Evolutionary conservation across 108 stramenopile genomes (phyloP).

Genomic region (Cyclotella kingstonii): DNA sequence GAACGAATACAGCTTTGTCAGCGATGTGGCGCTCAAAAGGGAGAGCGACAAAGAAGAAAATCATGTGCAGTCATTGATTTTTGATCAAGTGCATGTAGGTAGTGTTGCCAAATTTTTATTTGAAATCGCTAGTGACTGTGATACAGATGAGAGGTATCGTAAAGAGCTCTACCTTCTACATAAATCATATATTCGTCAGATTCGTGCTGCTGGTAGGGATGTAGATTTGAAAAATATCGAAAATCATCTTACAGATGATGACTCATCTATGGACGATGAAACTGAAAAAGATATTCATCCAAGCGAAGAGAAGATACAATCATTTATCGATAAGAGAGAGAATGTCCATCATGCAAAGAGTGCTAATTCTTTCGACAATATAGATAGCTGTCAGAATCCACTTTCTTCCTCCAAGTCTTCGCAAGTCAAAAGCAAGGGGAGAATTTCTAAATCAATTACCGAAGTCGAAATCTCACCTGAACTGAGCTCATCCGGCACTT

Average conservation of each 20-base stretch:
- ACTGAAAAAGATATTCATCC: too few species aligned
- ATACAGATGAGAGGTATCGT: conserved; percentile 66
- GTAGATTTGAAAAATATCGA: conserved; percentile 47
- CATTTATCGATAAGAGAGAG: conserved; percentile 22
- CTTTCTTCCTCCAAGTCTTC: too few species aligned
- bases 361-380: too few species aligned
- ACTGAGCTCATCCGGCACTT: too few species aligned
- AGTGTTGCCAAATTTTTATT: conserved; percentile 83
- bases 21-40: conserved; percentile 13
- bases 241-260: conserved; percentile 9
- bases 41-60: conserved; percentile 37
- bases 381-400: too few species aligned
- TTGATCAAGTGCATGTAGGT: conserved; percentile 82
- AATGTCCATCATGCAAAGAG: conserved; percentile 15
- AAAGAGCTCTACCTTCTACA: conserved; percentile 80
- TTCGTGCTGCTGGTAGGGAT: conserved; percentile 71
- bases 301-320: too few species aligned
- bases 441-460: too few species aligned
- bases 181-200: conserved; percentile 74
- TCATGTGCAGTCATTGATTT: conserved; percentile 42
- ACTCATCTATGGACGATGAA: conserved; percentile 13
- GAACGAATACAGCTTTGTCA: conserved; percentile 68
- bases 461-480: too few species aligned
- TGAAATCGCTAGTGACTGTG: conserved; percentile 71
- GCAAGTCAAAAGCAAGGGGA: too few species aligned